phyloP scores from a whole-genome alignment of 139 green algal genomes.

The Coccomyxa sp. region DNA sequence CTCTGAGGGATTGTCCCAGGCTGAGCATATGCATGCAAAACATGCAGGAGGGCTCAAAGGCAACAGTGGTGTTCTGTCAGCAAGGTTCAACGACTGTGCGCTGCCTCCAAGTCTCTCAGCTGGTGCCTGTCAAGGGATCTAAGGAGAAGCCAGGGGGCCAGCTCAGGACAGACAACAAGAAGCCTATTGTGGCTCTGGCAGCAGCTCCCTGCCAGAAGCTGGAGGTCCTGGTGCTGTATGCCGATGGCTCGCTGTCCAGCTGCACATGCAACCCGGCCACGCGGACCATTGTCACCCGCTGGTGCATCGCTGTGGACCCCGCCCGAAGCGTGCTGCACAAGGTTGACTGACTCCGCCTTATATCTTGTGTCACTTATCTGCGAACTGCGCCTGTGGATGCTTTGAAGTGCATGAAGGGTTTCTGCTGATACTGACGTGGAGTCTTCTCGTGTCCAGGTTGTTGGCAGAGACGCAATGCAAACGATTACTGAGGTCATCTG shows the following conservation, averaged over 20 bases:
- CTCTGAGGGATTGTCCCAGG: too few species aligned
- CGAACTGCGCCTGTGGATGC: too few species aligned
- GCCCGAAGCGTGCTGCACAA: too few species aligned
- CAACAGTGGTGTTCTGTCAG: slow-evolving; percentile 10
- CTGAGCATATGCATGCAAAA: too few species aligned
- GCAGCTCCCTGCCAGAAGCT: background rate
- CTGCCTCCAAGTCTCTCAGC: slow-evolving; percentile 2
- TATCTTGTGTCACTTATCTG: too few species aligned
- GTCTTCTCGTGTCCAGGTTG: too few species aligned
- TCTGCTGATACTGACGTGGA: too few species aligned
- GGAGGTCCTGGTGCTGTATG: slow-evolving; percentile 11
- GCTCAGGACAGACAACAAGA: slow-evolving; percentile 20
- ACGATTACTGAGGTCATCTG: too few species aligned
- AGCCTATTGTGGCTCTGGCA: slow-evolving; percentile 22
- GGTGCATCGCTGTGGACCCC: slow-evolving; percentile 11
- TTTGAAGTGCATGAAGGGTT: too few species aligned
- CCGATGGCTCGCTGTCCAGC: slow-evolving; percentile 15
- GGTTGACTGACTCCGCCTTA: too few species aligned
- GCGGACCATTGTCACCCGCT: slow-evolving; percentile 6
- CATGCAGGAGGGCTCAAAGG: too few species aligned
- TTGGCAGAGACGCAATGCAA: too few species aligned
- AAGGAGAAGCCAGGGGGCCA: slow-evolving; percentile 15
- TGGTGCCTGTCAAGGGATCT: background rate
- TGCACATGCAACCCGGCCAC: background rate
- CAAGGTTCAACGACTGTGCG: slow-evolving; percentile 15